These are phyloP conservation scores for Desmodesmus armatus DNA, from an alignment of 139 green algal species.

Conservation along the genomic window DNA sequence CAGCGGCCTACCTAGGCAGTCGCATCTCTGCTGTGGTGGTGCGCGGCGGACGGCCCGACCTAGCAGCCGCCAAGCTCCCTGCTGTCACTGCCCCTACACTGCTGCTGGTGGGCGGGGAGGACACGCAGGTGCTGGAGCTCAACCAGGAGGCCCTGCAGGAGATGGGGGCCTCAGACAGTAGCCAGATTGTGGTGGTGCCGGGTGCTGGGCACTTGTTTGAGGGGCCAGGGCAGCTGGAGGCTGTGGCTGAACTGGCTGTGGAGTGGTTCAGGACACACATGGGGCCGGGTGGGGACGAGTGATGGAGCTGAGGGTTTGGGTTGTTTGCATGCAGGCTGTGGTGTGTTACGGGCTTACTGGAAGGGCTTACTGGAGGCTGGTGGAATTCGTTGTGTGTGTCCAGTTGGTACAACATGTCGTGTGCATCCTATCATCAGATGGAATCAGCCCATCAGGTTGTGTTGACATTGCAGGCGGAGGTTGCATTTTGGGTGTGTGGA, in stretches of 20 bases:
- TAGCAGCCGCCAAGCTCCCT: conserved; percentile 21
- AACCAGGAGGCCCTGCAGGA: background rate
- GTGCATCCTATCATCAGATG: too few relatives aligned
- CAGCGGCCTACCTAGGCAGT: conserved; percentile 17
- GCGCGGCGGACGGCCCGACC: conserved; percentile 31
- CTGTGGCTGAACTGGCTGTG: conserved; percentile 3
- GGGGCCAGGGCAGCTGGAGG: conserved; percentile 17
- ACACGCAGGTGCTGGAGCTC: conserved; percentile 11
- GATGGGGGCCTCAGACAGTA: background rate
- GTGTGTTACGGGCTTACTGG: too few relatives aligned
- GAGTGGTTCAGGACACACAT: conserved; percentile 12
- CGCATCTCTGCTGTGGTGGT: conserved; percentile 31
- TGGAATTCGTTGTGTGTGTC: too few relatives aligned
- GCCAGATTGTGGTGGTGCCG: conserved; percentile 7
- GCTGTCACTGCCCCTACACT: conserved; percentile 34
- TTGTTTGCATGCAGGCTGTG: too few relatives aligned
- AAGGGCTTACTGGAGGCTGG: too few relatives aligned
- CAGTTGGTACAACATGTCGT: too few relatives aligned
- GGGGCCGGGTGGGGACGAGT: too few relatives aligned
- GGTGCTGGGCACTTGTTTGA: conserved; percentile 22
- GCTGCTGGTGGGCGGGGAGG: conserved; percentile 37
- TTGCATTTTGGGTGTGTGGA: too few relatives aligned
- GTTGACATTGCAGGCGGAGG: too few relatives aligned
- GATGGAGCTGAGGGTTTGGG: background rate
- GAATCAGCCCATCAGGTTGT: too few relatives aligned